These are phyloP conservation scores for Vitis hybrid DNA, from an alignment of 177 flowering plant species.

Conservation along the genomic window DNA sequence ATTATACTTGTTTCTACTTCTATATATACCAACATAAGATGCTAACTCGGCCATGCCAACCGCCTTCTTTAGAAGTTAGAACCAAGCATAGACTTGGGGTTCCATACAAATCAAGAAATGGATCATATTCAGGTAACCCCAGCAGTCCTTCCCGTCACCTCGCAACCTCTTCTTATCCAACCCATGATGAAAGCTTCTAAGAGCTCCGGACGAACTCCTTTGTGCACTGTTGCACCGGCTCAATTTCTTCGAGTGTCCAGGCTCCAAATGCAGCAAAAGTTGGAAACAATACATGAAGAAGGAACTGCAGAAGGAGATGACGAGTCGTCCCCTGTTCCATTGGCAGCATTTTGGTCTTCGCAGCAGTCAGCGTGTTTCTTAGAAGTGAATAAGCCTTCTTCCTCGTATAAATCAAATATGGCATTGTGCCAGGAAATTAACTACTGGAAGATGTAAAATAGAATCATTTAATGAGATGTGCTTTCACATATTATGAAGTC, in stretches of 20 bases:
- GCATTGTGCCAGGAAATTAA: background rate
- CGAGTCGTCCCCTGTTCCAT: background rate
- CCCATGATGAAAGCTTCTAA: background rate
- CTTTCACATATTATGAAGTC: background rate
- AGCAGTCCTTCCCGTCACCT: background rate
- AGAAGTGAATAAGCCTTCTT: constrained; percentile 6
- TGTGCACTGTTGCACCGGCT: constrained; percentile 19
- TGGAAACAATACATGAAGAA: constrained; percentile 28
- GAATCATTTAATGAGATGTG: too few relatives aligned
- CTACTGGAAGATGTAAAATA: background rate
- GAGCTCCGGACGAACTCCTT: constrained; percentile 3
- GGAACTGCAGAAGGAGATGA: constrained; percentile 7
- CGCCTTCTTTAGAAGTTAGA: too few relatives aligned
- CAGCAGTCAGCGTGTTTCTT: constrained; percentile 2
- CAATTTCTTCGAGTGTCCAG: constrained; percentile 2
- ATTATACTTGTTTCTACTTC: too few relatives aligned
- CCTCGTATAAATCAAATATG: background rate
- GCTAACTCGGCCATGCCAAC: too few relatives aligned
- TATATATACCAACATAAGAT: too few relatives aligned
- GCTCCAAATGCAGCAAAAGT: background rate
- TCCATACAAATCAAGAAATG: too few relatives aligned
- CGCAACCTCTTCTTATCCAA: background rate
- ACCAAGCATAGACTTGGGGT: too few relatives aligned
- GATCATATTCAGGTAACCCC: too few relatives aligned
- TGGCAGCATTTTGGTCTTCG: background rate